These are phyloP conservation scores for Sarcomyxa edulis DNA, from an alignment of 768 basidiomycete genomes.

Conservation along the genomic window DNA sequence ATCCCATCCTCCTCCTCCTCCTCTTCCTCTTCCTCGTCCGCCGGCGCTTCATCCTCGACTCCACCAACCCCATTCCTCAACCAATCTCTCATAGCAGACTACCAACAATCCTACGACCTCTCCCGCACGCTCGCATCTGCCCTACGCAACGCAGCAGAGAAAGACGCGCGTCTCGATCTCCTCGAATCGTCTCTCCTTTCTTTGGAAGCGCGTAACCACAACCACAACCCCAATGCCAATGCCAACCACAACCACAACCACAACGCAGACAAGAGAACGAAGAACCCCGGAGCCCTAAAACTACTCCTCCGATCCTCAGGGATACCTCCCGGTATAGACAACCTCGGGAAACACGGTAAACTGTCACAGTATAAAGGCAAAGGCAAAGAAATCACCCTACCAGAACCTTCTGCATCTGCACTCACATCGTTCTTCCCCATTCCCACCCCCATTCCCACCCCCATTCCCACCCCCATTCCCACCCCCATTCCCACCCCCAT, in stretches of 20 bases:
- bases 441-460: too few species aligned
- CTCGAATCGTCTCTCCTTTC: slow-evolving; percentile 47
- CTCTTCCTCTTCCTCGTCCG: slow-evolving; percentile 13
- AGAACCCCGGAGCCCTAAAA: slow-evolving; percentile 53
- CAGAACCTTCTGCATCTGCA: slow-evolving; percentile 8
- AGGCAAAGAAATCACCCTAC: slow-evolving; percentile 23
- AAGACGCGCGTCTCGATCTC: slow-evolving; percentile 54
- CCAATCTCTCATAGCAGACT: slow-evolving; percentile 63
- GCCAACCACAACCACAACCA: too few species aligned
- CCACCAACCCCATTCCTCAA: slow-evolving; percentile 56
- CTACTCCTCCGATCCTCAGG: slow-evolving; percentile 62
- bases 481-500: too few species aligned
- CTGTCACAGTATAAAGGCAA: slow-evolving; percentile 33
- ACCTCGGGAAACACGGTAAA: slow-evolving; percentile 20
- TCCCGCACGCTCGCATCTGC: slow-evolving; percentile 41
- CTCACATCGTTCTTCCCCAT: too few species aligned
- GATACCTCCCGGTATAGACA: slow-evolving; percentile 32
- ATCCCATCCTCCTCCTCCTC: slow-evolving; percentile 30
- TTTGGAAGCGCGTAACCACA: slow-evolving; percentile 25
- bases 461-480: too few species aligned
- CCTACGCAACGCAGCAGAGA: slow-evolving; percentile 38
- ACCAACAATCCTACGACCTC: slow-evolving; percentile 64
- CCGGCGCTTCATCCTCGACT: slow-evolving; percentile 9
- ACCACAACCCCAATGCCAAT: too few species aligned
- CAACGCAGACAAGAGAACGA: slow-evolving; percentile 8